These are phyloP conservation scores for Collybia nuda DNA, from an alignment of 768 basidiomycete species.

Conservation along the genomic window DNA sequence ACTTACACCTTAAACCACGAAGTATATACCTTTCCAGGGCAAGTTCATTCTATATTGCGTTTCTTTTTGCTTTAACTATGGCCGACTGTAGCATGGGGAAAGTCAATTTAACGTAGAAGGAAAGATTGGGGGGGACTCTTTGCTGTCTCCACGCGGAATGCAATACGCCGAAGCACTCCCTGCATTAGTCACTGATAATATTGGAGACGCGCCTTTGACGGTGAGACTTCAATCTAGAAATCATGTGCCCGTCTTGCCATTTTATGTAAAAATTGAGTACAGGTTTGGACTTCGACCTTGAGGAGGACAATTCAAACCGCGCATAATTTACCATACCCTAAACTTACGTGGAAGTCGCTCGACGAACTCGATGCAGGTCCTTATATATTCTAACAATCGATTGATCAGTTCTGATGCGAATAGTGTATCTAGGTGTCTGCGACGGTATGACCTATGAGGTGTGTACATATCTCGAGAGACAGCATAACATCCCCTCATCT, in stretches of 20 bases:
- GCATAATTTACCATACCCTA: conserved; percentile 76
- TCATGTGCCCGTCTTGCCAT: conserved; percentile 15
- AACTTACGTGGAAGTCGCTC: conserved; percentile 97
- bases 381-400: not conserved
- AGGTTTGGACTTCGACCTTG: conserved; percentile 99
- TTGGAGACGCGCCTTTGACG: conserved; percentile 86
- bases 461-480: conserved; percentile 1
- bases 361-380: conserved; percentile 95
- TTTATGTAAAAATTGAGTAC: not conserved
- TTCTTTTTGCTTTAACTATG: conserved; percentile 5
- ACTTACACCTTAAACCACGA: conserved; percentile 93
- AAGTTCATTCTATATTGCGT: conserved; percentile 23
- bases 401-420: not conserved
- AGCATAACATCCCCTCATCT: too few species aligned
- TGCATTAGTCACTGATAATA: conserved; percentile 82
- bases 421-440: conserved; percentile 68
- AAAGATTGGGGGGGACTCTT: conserved; percentile 96
- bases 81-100: conserved; percentile 80
- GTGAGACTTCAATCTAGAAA: conserved; percentile 31
- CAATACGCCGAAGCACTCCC: conserved; percentile 87
- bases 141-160: conserved; percentile 80
- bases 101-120: conserved; percentile 96
- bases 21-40: conserved; percentile 97
- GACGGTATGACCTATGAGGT: conserved; percentile 98
- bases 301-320: conserved; percentile 92